These are phyloP conservation scores for Tetrapisispora fleetii DNA, from an alignment of 805 yeast species.

Conservation along the genomic window DNA sequence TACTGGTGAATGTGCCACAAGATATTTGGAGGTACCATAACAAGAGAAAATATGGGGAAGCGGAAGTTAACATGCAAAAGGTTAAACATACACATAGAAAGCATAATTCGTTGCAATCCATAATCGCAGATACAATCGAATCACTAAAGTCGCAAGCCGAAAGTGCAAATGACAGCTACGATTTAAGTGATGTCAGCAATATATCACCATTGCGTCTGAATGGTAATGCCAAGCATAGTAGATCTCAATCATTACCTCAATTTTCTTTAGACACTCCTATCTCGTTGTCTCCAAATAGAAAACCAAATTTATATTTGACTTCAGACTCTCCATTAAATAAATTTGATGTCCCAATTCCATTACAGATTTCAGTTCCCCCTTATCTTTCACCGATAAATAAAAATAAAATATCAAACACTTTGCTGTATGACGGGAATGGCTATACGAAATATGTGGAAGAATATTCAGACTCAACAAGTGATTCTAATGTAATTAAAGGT, in stretches of 20 bases:
- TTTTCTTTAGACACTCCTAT: conserved; percentile 1
- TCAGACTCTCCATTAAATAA: conserved; percentile 31
- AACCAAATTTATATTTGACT: conserved; percentile 24
- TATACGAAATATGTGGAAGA: conserved; percentile 23
- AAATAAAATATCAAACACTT: conserved; percentile 16
- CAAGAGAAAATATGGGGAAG: conserved; percentile 2
- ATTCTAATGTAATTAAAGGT: neutral
- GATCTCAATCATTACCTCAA: conserved; percentile 1
- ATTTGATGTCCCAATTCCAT: conserved; percentile 30
- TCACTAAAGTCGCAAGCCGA: neutral
- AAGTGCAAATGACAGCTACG: neutral
- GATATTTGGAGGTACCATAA: conserved; percentile 24
- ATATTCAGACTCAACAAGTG: neutral
- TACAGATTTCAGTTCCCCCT: conserved; percentile 32
- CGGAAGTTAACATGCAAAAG: neutral
- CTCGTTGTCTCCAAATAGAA: neutral
- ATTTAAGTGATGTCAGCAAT: conserved; percentile 1
- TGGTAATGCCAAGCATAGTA: neutral
- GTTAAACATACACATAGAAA: conserved; percentile 5
- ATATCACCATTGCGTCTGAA: conserved; percentile 11
- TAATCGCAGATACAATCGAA: conserved; percentile 21
- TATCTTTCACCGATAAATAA: conserved; percentile 29
- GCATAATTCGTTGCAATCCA: conserved; percentile 20
- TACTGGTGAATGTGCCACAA: conserved; percentile 25
- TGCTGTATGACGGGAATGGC: conserved; percentile 31